phyloP scores from a whole-genome alignment of 208 protist genomes.

The Trypanosoma avium region DNA sequence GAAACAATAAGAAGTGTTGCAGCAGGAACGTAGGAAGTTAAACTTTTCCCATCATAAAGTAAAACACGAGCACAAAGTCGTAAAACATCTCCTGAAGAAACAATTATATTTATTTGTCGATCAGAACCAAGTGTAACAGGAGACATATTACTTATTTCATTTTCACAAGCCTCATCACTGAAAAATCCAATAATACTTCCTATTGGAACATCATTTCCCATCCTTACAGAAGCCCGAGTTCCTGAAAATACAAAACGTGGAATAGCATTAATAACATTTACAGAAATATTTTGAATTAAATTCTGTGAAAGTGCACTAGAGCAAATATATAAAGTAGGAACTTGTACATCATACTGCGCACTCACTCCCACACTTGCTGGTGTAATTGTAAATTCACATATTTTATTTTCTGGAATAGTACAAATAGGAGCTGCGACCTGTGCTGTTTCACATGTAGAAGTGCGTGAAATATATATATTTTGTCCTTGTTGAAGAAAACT shows the following conservation, averaged over 20 bases:
- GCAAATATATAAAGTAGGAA: constrained; percentile 58
- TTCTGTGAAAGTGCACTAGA: constrained; percentile 29
- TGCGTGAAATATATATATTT: constrained; percentile 44
- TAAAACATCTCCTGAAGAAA: constrained; percentile 24
- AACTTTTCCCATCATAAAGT: background rate
- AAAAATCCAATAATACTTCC: constrained; percentile 50
- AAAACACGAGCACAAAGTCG: constrained; percentile 44
- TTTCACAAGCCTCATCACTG: constrained; percentile 26
- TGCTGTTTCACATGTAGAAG: constrained; percentile 21
- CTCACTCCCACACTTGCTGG: constrained; percentile 24
- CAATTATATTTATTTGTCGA: constrained; percentile 17
- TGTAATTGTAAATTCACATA: constrained; percentile 52
- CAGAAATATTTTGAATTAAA: constrained; percentile 27
- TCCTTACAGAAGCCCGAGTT: constrained; percentile 19
- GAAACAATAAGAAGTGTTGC: constrained; percentile 26
- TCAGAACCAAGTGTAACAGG: constrained; percentile 15
- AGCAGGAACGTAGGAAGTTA: constrained; percentile 21
- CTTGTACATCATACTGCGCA: constrained; percentile 21
- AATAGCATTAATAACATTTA: constrained; percentile 31
- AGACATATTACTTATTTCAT: constrained; percentile 1
- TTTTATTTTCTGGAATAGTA: constrained; percentile 29
- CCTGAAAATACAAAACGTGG: constrained; percentile 35
- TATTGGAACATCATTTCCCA: constrained; percentile 44
- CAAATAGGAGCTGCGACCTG: constrained; percentile 29
- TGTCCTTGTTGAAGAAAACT: constrained; percentile 18